Percentiles rank a stretch among this genome's conserved stretches.
Conservation (phyloP, 2,329 filamentous ascomycete species). For the Sclerotinia trifoliorum region DNA sequence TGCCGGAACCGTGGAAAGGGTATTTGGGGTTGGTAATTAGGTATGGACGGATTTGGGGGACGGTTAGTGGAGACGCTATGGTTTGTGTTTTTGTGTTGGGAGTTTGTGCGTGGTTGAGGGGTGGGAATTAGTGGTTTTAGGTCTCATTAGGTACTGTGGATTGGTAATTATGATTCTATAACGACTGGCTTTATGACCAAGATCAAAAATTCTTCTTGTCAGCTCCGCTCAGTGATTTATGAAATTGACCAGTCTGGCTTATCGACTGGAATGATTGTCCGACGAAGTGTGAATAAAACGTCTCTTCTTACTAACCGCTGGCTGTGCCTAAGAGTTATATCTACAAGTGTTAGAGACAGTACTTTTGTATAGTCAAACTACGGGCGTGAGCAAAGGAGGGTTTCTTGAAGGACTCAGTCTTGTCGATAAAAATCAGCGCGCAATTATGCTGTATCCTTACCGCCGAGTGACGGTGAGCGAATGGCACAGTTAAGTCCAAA, state of each 20-base stretch:
- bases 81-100: constrained; percentile 73
- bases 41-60: constrained; percentile 70
- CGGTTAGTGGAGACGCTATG: constrained; percentile 71
- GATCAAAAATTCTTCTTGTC: neutral
- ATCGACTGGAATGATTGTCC: neutral
- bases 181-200: neutral
- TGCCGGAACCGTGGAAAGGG: constrained; percentile 63
- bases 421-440: neutral
- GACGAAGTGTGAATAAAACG: neutral
- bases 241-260: neutral
- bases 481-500: neutral
- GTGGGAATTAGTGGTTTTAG: constrained; percentile 7
- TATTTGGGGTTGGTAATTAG: constrained; percentile 61
- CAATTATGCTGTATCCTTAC: neutral
- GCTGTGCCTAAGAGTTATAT: neutral
- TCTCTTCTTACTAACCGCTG: neutral
- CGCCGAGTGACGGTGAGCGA: neutral
- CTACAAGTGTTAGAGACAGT: neutral
- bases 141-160: neutral
- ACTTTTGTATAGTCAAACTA: neutral
- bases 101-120: constrained; percentile 36
- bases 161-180: constrained; percentile 1
- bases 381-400: neutral
- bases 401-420: neutral
- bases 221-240: neutral